Evolutionary conservation across 2,329 filamentous ascomycete genomes (phyloP).

Genomic region (Calcarisporium arbuscula): DNA sequence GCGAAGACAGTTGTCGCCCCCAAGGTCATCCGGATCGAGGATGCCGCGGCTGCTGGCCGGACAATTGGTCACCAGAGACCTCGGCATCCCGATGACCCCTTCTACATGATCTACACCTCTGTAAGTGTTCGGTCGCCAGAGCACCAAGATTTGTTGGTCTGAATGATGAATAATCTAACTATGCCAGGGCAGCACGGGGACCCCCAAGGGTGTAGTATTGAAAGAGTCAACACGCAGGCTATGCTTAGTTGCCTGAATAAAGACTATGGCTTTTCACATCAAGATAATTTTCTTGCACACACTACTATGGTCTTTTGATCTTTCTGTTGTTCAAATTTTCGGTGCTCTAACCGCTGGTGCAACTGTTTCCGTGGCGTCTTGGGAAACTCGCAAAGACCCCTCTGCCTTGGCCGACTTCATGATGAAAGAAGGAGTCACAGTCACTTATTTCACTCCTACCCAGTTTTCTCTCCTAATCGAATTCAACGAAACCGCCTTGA

Average conservation of each 20-base stretch:
- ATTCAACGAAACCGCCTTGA: constrained; percentile 12
- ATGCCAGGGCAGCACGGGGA: constrained; percentile 17
- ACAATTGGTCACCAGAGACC: constrained; percentile 7
- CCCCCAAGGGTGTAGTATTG: constrained; percentile 18
- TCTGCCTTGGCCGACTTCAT: constrained; percentile 17
- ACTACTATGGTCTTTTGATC: constrained; percentile 18
- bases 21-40: constrained; percentile 13
- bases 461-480: constrained; percentile 18
- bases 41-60: constrained; percentile 12
- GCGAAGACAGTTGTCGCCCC: constrained; percentile 10
- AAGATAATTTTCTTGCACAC: constrained; percentile 16
- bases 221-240: constrained; percentile 17
- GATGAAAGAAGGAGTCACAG: constrained; percentile 12
- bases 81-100: constrained; percentile 14
- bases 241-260: constrained; percentile 18
- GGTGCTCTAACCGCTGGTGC: constrained; percentile 15
- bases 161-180: not conserved
- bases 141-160: too few relatives aligned
- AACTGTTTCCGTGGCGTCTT: constrained; percentile 16
- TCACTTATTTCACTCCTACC: constrained; percentile 18
- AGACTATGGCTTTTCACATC: constrained; percentile 12
- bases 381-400: constrained; percentile 17
- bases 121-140: too few relatives aligned
- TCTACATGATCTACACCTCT: constrained; percentile 20
- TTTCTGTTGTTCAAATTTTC: constrained; percentile 18